Percentiles rank a stretch among this genome's conserved stretches.
These are phyloP conservation scores for Phytophthora brassicae DNA, from an alignment of 352 stramenopile species.

Conservation along the genomic window DNA sequence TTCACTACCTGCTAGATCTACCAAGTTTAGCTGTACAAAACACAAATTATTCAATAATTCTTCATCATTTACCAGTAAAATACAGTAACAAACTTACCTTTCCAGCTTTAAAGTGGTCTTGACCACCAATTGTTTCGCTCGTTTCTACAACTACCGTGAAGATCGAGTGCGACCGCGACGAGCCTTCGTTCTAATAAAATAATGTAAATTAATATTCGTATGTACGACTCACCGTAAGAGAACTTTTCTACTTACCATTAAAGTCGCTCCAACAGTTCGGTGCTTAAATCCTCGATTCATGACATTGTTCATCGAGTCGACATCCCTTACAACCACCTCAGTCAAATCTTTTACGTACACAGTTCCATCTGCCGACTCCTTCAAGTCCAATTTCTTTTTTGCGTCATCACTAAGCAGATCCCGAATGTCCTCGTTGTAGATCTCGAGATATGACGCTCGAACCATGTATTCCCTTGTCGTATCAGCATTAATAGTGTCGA, in stretches of 20 bases:
- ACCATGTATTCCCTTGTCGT: constrained; percentile 79
- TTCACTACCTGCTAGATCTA: constrained; percentile 81
- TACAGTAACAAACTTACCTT: constrained; percentile 41
- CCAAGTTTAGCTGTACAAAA: constrained; percentile 66
- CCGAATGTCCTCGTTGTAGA: constrained; percentile 95
- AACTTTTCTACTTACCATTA: constrained; percentile 54
- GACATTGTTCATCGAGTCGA: constrained; percentile 79
- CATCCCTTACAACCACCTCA: constrained; percentile 73
- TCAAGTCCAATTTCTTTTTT: constrained; percentile 84
- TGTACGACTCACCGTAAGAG: background rate
- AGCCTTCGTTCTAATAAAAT: constrained; percentile 72
- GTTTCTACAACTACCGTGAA: constrained; percentile 86
- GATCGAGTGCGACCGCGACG: constrained; percentile 83
- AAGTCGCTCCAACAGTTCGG: constrained; percentile 70
- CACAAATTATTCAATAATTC: background rate
- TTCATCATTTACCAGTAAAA: background rate
- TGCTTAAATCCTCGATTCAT: constrained; percentile 88
- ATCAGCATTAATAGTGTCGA: constrained; percentile 81
- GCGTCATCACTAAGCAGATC: constrained; percentile 85
- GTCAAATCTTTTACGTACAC: constrained; percentile 92
- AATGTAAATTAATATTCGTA: too few relatives aligned
- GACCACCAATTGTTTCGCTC: constrained; percentile 68
- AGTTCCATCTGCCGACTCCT: constrained; percentile 76
- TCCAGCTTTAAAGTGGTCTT: constrained; percentile 82
- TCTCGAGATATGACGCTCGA: constrained; percentile 91